Conservation (phyloP, 2,329 filamentous ascomycete genomes). For the Calonectria pseudoreteaudii region DNA sequence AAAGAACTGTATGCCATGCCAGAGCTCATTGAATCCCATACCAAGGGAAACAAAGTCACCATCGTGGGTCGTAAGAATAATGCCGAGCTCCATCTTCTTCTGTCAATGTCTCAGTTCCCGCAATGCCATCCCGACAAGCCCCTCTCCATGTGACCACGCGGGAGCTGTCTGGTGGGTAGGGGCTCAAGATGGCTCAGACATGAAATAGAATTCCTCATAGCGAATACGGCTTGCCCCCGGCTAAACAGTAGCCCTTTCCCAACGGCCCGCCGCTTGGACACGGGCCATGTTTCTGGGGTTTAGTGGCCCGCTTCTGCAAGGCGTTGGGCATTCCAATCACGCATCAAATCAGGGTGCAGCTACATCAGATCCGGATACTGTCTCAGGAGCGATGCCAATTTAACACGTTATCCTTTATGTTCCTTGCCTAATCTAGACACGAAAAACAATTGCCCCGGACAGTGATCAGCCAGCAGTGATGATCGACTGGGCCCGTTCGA, state of each 20-base stretch:
- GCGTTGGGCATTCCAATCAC: background rate
- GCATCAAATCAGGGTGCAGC: background rate
- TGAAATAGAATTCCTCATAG: background rate
- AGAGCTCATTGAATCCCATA: background rate
- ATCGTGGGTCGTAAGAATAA: slow-evolving; percentile 1
- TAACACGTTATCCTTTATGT: background rate
- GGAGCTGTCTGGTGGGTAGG: background rate
- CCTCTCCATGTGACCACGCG: background rate
- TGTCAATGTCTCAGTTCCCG: slow-evolving; percentile 5
- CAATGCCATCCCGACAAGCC: background rate
- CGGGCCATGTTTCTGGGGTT: background rate
- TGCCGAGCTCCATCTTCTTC: background rate
- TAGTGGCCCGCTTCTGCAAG: background rate
- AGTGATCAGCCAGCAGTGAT: background rate
- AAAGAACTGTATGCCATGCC: background rate
- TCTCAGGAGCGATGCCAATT: background rate
- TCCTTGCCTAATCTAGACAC: background rate
- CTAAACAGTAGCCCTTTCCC: background rate
- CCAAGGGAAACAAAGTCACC: background rate
- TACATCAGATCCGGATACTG: background rate
- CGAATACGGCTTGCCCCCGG: background rate
- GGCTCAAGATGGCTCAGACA: background rate
- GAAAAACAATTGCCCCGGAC: background rate
- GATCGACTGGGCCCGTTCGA: background rate
- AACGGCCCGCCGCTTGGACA: background rate